phyloP scores from a whole-genome alignment of 352 stramenopile species.

The Phytopythium helicoides region DNA sequence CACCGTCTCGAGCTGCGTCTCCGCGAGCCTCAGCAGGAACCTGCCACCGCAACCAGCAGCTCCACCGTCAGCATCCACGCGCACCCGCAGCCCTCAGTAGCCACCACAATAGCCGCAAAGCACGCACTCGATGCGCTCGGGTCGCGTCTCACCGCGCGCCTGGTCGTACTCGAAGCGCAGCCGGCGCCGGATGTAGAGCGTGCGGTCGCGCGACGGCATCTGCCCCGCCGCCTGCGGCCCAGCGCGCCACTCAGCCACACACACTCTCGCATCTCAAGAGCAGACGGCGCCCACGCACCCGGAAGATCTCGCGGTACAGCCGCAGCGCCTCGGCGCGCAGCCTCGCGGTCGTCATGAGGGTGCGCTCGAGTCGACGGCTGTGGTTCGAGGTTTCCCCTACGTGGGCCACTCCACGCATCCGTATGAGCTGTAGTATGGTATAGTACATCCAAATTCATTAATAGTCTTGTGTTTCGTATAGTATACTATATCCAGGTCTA shows the following conservation, averaged over 20 bases:
- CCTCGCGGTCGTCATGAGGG: neutral
- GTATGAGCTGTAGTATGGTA: neutral
- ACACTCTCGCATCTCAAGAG: neutral
- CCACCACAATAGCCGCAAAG: neutral
- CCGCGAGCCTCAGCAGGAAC: constrained; percentile 62
- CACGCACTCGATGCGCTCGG: constrained; percentile 56
- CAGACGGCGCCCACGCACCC: constrained; percentile 27
- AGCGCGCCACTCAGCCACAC: neutral
- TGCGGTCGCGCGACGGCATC: constrained; percentile 67
- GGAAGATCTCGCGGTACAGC: constrained; percentile 76
- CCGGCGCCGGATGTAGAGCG: constrained; percentile 61
- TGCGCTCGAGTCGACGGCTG: no score
- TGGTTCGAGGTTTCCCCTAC: constrained; percentile 1
- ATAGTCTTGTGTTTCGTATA: neutral
- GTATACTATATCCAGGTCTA: neutral
- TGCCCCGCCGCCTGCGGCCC: constrained; percentile 56
- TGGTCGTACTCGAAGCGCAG: constrained; percentile 74
- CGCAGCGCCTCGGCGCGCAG: constrained; percentile 41
- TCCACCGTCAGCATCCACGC: no score
- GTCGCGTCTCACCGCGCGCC: constrained; percentile 43
- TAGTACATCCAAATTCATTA: neutral
- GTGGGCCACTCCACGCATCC: neutral
- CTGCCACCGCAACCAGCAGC: constrained; percentile 12
- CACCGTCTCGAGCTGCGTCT: constrained; percentile 79
- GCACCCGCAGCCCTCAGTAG: no score